Evolutionary conservation across 1,284 basidiomycete genomes (phyloP).

Genomic region (Phellinidium pouzarii): DNA sequence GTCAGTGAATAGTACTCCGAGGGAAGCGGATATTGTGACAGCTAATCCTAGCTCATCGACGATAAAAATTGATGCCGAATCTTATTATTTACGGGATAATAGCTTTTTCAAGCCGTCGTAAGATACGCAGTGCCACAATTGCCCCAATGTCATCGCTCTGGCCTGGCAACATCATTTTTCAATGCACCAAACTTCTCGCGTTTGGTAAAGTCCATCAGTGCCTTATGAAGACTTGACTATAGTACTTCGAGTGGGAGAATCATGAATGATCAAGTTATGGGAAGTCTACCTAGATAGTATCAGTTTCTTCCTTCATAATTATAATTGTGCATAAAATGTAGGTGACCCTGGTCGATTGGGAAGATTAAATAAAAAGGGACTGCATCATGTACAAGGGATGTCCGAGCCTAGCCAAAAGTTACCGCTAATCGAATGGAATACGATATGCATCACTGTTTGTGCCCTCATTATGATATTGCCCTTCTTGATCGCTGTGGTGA

Average conservation of each 20-base stretch:
- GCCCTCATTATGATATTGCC: background rate
- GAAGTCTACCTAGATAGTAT: no score
- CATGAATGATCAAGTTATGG: no score
- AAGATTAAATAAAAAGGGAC: background rate
- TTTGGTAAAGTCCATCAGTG: background rate
- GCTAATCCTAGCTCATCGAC: no score
- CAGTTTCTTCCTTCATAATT: no score
- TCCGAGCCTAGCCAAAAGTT: background rate
- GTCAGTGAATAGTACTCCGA: no score
- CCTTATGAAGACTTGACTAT: no score
- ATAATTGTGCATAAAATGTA: background rate
- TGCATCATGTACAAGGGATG: background rate
- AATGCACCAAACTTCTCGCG: background rate
- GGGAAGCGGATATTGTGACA: no score
- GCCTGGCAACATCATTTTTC: background rate
- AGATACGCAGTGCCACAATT: background rate
- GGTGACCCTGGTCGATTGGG: background rate
- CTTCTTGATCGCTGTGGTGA: background rate
- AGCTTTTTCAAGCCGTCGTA: no score
- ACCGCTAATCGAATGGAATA: background rate
- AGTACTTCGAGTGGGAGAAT: no score
- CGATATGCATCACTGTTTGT: background rate
- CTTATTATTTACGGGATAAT: no score
- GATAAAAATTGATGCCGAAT: no score
- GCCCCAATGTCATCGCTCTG: background rate